Base-by-base conservation (phyloP, 805 yeast species). In the Diddensiella santjacobensis region DNA sequence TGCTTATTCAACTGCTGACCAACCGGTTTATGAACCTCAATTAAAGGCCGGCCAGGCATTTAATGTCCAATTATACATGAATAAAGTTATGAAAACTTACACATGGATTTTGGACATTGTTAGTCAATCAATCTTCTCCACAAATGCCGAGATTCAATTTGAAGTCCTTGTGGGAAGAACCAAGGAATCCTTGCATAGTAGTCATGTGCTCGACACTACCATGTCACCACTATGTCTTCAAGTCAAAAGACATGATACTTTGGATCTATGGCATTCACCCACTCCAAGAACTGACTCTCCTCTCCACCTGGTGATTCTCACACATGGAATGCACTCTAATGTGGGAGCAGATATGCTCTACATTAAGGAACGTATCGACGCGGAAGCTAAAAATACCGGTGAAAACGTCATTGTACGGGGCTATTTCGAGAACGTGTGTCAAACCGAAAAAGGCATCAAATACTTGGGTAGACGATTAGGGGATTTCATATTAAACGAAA, bases 271-370 rank as follows among this genome's bases (percentile, higher is more conserved):
- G 97, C 77, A 79, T 62, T 61, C 73, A 33, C 93, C 95, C 0
- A 75, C 79, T 1, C 73, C 70, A 1, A 55, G 68, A 8, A 68
- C 73, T 0, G 58, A 69, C 3, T 64, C 67, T 49, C 93, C 95
- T 0, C 77, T 83, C 11, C 99, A 93, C 70, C 69, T 93, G 48
- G 93, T 91, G 2, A 72, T 93, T 3, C 57, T 90, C 10, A 88
- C 96, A 0, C 99, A 93, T 64, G 99, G 99, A 0, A 74, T 93
- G 22, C 95, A 88, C 60, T 87, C 97, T 1, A 93, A 90, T 59
- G 77, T 83, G 3, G 83, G 93, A 1, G 88, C 96, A 8, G 99
- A 93, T 65, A 80, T 93, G 95, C 73, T 87, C 17, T 90, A 83
- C 58, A 59, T 91, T 48, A 89, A 89, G 56, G 98, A 93, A 59